phyloP scores from a whole-genome alignment of 306 rosid species.

The Rosa rugosa region DNA sequence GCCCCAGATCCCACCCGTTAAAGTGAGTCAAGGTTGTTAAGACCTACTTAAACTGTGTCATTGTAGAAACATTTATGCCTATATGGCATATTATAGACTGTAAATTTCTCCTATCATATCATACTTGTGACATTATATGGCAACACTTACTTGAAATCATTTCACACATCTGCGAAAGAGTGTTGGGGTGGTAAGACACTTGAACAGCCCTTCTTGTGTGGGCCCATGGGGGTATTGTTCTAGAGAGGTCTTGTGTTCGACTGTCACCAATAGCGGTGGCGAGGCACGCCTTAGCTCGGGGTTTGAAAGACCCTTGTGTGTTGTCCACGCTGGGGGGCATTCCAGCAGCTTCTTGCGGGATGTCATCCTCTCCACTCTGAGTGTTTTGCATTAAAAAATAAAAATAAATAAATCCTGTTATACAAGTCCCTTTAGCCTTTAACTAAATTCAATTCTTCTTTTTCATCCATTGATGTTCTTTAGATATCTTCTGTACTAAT shows the following conservation, averaged over 20 bases:
- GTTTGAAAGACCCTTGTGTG: not conserved
- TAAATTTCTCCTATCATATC: not conserved
- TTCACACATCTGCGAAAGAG: not conserved
- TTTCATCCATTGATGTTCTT: slow-evolving; percentile 7
- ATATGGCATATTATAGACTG: not conserved
- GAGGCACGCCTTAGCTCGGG: too few species aligned
- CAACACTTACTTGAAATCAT: slow-evolving; percentile 11
- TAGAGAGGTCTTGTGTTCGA: not conserved
- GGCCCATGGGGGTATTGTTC: not conserved
- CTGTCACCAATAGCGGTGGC: not conserved
- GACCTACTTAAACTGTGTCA: not conserved
- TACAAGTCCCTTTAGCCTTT: not conserved
- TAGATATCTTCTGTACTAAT: slow-evolving; percentile 28
- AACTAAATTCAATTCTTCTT: slow-evolving; percentile 2
- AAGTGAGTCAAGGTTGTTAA: not conserved
- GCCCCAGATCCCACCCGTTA: not conserved
- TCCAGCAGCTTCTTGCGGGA: not conserved
- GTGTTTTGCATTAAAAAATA: not conserved
- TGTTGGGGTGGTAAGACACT: not conserved
- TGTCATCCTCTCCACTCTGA: not conserved
- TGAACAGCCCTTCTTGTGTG: not conserved
- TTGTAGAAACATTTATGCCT: not conserved
- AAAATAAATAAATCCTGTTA: not conserved
- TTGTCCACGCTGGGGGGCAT: not conserved
- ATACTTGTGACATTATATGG: slow-evolving; percentile 3